Evolutionary conservation across 352 stramenopile genomes (phyloP), one percentile per base, ranked within the genome.

Genomic region (Thraustochytrium striatum): DNA sequence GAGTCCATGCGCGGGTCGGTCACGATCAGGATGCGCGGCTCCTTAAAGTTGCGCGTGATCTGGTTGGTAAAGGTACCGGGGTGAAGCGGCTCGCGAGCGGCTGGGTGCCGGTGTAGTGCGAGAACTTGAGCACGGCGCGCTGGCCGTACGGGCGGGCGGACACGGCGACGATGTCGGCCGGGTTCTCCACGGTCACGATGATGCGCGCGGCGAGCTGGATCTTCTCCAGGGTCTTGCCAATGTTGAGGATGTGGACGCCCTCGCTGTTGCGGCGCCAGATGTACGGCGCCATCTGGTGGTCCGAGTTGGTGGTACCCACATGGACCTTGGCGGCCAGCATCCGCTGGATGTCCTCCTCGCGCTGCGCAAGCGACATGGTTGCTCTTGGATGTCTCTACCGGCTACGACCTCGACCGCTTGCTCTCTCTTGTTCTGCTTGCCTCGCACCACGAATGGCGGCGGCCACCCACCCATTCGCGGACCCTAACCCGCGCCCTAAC

Each of bases 1-100:
- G 92, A 91, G 89, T 99, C 97, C 32, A 95, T 98, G 82, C 96
- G 90, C 47, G 97, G 95, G 91, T 99, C 97, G 72, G 97, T 99
- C 83, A 99, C 96, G 88, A 99, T 97, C 59, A 99, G 86, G 80
- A 99, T 89, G 83, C 96, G 96, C 78, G 97, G 97, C 89, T 99
- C 97, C 82, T 93, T 91, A 92, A 99, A 99, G 87, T 99, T 95
- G 91, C 99, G 99, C 81, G 96, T 99, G 91, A 99, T 99, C 89
- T 99, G 96, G 90, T 99, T 99, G 43, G 97, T 99, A 88, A 99
- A 99, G 78, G 96, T 99, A 88, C 97, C 97, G 97, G 96, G 41
- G 97, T 99, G 92, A 99, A 99, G 84, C 96, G 95, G 85, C 95
- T 96, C 72, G 95, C 95, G 88, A 99, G 98, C 79, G 92, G 95